Conservation (phyloP, 2,329 filamentous ascomycete genomes). For the Ophiostoma pallidulum region DNA sequence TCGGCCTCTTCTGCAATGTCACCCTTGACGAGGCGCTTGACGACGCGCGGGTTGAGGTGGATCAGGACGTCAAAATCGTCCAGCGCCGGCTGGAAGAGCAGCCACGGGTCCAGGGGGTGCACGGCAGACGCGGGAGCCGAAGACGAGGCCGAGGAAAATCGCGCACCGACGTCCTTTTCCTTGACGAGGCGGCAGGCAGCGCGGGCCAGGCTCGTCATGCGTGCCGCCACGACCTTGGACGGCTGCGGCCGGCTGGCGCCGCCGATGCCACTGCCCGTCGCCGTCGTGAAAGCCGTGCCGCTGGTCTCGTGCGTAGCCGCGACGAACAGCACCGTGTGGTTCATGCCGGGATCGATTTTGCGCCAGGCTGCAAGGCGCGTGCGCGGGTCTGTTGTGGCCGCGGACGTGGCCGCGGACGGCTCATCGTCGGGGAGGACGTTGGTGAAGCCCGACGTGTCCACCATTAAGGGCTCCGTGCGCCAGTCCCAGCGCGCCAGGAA, state of each 20-base stretch:
- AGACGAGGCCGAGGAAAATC: no score
- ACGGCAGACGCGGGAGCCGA: background rate
- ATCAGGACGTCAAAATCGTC: constrained; percentile 82
- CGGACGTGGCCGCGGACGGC: constrained; percentile 19
- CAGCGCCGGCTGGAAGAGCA: constrained; percentile 64
- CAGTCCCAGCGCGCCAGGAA: constrained; percentile 88
- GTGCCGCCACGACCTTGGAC: constrained; percentile 70
- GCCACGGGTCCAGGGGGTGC: constrained; percentile 41
- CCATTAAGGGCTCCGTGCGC: constrained; percentile 69
- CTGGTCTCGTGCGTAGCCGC: constrained; percentile 70
- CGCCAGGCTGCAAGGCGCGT: constrained; percentile 76
- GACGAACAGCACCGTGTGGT: constrained; percentile 69
- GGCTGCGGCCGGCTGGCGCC: constrained; percentile 41
- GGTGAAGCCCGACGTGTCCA: constrained; percentile 56
- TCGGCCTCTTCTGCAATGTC: constrained; percentile 23
- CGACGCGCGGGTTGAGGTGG: constrained; percentile 50
- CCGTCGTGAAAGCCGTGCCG: constrained; percentile 71
- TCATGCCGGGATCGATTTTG: constrained; percentile 81
- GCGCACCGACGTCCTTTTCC: constrained; percentile 40
- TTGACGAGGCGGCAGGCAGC: constrained; percentile 58
- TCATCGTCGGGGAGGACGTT: constrained; percentile 42
- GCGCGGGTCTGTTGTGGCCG: constrained; percentile 8
- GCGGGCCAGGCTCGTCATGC: constrained; percentile 73
- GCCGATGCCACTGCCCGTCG: constrained; percentile 19
- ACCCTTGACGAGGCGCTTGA: constrained; percentile 32